Evolutionary conservation across 1,284 basidiomycete genomes (phyloP), one percentile per base, ranked within the genome.

Genomic region (Pseudozyma pruni): DNA sequence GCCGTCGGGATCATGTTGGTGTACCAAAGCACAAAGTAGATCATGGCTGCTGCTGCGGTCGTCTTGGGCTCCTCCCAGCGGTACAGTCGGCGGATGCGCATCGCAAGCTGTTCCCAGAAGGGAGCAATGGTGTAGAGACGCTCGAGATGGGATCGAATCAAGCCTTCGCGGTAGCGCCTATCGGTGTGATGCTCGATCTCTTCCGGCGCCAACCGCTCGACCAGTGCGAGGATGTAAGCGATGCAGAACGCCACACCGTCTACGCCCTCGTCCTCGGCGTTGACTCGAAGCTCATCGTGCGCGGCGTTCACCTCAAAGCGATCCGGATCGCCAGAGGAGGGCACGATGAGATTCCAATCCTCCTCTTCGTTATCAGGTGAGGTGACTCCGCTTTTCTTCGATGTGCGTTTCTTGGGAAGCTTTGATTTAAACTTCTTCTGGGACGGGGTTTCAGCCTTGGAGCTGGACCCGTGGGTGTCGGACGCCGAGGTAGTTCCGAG

Each of bases 1-100:
- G 80, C 79, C 0, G 78, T 75, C 1, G 78, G 78, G n/a, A 82
- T 68, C 57, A 80, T 56, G 44, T 82, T 77, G 45, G 74, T 75
- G 46, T 77, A 80, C 80, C 80, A 82, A 14, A 82, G 66, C n/a
- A 78, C 73, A 60, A 81, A 82, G 57, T 82, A 82, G 53, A 75
- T 64, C 80, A 81, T 82, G 20, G 78, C 76, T 7, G 74, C 75
- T 14, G 72, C 64, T 0, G 72, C 76, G 4, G 80, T 79, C 5
- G 53, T 69, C 25, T 64, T 68, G 34, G 70, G 64, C 43, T 72
- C 64, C 22, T 72, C 70, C 70, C 70, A 72, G 3, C 70, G 64
- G 29, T 72, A 72, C 27, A 72, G 46, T 1, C 60, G 53, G 3
- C 70, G 63, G 8, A 54, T 53, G 13, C 64, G 59, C 31, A 35